phyloP scores from a whole-genome alignment of 192 early-diverging fungal species.

The Thamnidium elegans region DNA sequence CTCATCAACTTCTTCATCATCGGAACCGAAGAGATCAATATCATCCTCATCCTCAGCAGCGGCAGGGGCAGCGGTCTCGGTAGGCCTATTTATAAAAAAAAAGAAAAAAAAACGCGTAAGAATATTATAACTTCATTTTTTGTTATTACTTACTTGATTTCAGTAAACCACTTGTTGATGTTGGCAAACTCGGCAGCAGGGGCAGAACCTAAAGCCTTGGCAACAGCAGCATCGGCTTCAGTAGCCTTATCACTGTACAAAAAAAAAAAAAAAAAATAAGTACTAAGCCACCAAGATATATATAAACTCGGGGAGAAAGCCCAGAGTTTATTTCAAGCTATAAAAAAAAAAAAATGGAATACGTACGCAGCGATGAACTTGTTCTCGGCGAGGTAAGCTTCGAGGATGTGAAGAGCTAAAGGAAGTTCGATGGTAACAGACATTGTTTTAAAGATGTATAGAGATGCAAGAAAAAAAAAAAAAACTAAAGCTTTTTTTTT shows the following conservation, averaged over 20 bases:
- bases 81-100: conserved; percentile 42
- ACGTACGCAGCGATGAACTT: conserved; percentile 31
- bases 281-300: conserved; percentile 5
- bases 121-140: not conserved
- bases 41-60: conserved; percentile 88
- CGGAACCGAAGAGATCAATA: conserved; percentile 93
- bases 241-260: conserved; percentile 19
- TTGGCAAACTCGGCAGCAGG: conserved; percentile 36
- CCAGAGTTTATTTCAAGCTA: not conserved
- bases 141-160: conserved; percentile 29
- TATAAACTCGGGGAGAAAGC: not conserved
- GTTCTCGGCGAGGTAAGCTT: conserved; percentile 37
- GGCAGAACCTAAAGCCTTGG: conserved; percentile 36
- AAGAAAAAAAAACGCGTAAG: not conserved
- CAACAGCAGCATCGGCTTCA: conserved; percentile 30
- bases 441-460: conserved; percentile 15
- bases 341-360: not conserved
- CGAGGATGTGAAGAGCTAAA: conserved; percentile 37
- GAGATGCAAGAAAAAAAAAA: not conserved
- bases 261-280: conserved; percentile 3
- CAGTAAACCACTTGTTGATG: conserved; percentile 33
- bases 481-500: not conserved
- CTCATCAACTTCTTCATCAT: conserved; percentile 90
- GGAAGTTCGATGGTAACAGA: conserved; percentile 39
- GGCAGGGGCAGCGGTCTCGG: conserved; percentile 47